phyloP scores from a whole-genome alignment of 2,329 filamentous ascomycete species.

The Ceratocystis smalleyi region DNA sequence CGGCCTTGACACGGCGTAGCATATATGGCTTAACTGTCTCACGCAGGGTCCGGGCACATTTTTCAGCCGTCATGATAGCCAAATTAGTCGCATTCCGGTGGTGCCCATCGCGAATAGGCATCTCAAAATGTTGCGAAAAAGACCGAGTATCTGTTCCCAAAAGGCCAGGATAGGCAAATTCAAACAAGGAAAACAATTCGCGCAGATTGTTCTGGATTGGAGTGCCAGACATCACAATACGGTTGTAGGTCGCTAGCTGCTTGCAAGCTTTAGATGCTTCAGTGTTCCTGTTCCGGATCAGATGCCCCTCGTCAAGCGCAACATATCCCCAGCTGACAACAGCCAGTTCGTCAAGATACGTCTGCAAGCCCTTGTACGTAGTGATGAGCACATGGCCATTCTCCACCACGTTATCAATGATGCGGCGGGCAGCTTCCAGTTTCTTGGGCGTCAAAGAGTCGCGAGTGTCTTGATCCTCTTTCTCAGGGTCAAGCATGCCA shows the following conservation, averaged over 20 bases:
- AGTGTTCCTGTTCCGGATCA: slow-evolving; percentile 92
- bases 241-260: slow-evolving; percentile 74
- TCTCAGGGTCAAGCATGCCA: slow-evolving; percentile 78
- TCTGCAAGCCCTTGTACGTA: slow-evolving; percentile 90
- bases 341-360: slow-evolving; percentile 69
- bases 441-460: slow-evolving; percentile 32
- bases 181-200: slow-evolving; percentile 93
- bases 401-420: slow-evolving; percentile 65
- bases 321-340: slow-evolving; percentile 83
- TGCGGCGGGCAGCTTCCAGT: slow-evolving; percentile 56
- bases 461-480: slow-evolving; percentile 38
- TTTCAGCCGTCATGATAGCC: slow-evolving; percentile 85
- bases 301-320: slow-evolving; percentile 91
- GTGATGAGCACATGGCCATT: slow-evolving; percentile 90
- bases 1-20: slow-evolving; percentile 78
- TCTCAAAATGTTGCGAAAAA: slow-evolving; percentile 82
- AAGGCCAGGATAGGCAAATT: slow-evolving; percentile 94
- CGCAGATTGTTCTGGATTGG: slow-evolving; percentile 95
- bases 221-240: slow-evolving; percentile 86
- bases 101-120: slow-evolving; percentile 81
- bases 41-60: slow-evolving; percentile 85
- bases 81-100: slow-evolving; percentile 92
- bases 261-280: slow-evolving; percentile 93
- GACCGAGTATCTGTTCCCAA: slow-evolving; percentile 73
- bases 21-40: slow-evolving; percentile 88